Evolutionary conservation across 345 rosid genomes (phyloP).

Genomic region (Citrus trifoliata): DNA sequence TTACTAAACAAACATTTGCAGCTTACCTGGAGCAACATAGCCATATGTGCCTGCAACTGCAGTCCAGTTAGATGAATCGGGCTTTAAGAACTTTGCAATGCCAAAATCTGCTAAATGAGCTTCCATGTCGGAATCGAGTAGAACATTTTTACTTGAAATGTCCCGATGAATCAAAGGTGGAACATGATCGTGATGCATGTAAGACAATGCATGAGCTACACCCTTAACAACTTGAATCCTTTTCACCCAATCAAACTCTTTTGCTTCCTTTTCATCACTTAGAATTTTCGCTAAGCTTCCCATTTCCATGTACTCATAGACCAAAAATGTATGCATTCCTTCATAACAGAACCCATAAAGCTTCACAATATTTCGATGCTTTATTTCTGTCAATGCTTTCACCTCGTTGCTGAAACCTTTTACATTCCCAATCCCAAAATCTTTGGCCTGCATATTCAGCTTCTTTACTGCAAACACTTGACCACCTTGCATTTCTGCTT

Average conservation of each 20-base stretch:
- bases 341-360: constrained; percentile 19
- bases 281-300: constrained; percentile 28
- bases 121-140: constrained; percentile 17
- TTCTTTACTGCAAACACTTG: constrained; percentile 17
- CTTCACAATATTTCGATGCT: constrained; percentile 10
- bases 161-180: constrained; percentile 26
- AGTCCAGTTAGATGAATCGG: constrained; percentile 7
- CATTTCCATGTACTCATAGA: constrained; percentile 22
- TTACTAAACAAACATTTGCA: too few species aligned
- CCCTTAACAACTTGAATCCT: constrained; percentile 17
- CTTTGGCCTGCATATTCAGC: not conserved
- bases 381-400: constrained; percentile 14
- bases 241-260: constrained; percentile 23
- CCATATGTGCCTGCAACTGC: constrained; percentile 9
- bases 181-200: constrained; percentile 10
- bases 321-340: constrained; percentile 11
- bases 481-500: constrained; percentile 24
- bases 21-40: not conserved
- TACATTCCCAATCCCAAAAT: not conserved
- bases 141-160: constrained; percentile 14
- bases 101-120: constrained; percentile 12
- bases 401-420: constrained; percentile 24
- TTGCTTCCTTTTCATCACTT: constrained; percentile 6
- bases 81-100: constrained; percentile 2
- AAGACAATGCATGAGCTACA: constrained; percentile 11